Conservation (phyloP, 805 yeast species). For the Cephaloascus fragrans region DNA sequence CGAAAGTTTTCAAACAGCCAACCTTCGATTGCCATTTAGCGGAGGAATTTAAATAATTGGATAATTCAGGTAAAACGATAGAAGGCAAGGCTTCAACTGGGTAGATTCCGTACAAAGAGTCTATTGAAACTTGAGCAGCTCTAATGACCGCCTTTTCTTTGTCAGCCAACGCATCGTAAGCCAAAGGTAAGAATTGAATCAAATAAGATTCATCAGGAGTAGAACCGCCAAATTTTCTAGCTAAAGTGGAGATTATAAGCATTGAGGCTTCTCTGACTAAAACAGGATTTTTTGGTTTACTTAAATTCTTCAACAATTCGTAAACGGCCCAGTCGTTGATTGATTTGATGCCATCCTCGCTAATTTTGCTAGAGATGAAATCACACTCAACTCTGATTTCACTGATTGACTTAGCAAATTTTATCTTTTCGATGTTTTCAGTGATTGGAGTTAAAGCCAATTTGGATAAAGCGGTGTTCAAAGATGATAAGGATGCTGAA, state of each 20-base stretch:
- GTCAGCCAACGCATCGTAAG: constrained; percentile 70
- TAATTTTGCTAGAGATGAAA: constrained; percentile 39
- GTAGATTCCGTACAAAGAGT: constrained; percentile 56
- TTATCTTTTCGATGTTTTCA: constrained; percentile 42
- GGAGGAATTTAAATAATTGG: constrained; percentile 60
- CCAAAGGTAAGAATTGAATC: constrained; percentile 48
- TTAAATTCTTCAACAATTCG: constrained; percentile 54
- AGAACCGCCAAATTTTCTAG: constrained; percentile 51
- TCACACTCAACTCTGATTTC: constrained; percentile 49
- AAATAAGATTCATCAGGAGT: constrained; percentile 72
- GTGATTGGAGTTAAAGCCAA: constrained; percentile 60
- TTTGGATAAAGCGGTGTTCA: constrained; percentile 61
- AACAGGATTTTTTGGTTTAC: constrained; percentile 66
- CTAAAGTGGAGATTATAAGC: constrained; percentile 45
- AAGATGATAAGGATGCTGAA: constrained; percentile 63
- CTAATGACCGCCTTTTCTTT: constrained; percentile 81
- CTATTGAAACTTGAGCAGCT: constrained; percentile 75
- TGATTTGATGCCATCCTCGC: constrained; percentile 29
- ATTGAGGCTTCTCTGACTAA: constrained; percentile 71
- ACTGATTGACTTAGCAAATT: constrained; percentile 37
- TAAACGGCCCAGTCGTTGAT: constrained; percentile 58
- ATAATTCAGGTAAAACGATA: constrained; percentile 51
- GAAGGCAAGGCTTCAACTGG: constrained; percentile 74
- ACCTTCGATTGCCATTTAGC: constrained; percentile 92
- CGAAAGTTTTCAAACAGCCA: constrained; percentile 67